Conservation (phyloP, 805 yeast genomes). For the Pichia ethanolica region DNA sequence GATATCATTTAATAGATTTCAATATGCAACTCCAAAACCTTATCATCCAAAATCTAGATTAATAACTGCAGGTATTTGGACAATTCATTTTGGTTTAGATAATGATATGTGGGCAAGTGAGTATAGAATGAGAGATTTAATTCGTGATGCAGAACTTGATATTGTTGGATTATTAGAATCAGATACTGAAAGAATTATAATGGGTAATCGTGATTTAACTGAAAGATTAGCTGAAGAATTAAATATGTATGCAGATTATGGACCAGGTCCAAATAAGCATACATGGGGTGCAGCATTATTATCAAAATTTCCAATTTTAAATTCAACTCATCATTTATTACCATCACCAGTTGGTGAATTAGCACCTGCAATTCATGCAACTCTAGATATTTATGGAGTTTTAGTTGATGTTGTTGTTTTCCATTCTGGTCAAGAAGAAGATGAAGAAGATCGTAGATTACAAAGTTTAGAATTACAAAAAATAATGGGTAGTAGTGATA, state of each 20-base stretch:
- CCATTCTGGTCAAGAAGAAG: constrained; percentile 98
- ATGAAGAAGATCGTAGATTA: constrained; percentile 82
- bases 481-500: constrained; percentile 72
- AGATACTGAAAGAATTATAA: constrained; percentile 88
- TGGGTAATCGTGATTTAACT: constrained; percentile 93
- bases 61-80: constrained; percentile 96
- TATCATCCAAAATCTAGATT: constrained; percentile 61
- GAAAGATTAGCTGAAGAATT: constrained; percentile 87
- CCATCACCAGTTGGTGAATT: constrained; percentile 98
- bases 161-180: constrained; percentile 86
- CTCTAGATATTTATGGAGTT: constrained; percentile 84
- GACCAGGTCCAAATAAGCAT: constrained; percentile 96
- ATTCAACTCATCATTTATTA: constrained; percentile 82
- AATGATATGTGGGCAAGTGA: constrained; percentile 98
- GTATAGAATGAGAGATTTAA: constrained; percentile 76
- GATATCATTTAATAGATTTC: constrained; percentile 50
- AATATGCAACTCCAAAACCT: constrained; percentile 56
- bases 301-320: constrained; percentile 88
- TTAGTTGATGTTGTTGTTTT: constrained; percentile 88
- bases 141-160: constrained; percentile 82
- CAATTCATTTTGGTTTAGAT: constrained; percentile 93
- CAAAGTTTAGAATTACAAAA: constrained; percentile 72
- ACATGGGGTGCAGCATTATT: constrained; percentile 96
- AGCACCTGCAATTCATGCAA: constrained; percentile 97
- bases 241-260: constrained; percentile 92